Evolutionary conservation across 257 asterid species (phyloP), one percentile per base, ranked within the genome.

Genomic region (Ajuga chamaepitys): DNA sequence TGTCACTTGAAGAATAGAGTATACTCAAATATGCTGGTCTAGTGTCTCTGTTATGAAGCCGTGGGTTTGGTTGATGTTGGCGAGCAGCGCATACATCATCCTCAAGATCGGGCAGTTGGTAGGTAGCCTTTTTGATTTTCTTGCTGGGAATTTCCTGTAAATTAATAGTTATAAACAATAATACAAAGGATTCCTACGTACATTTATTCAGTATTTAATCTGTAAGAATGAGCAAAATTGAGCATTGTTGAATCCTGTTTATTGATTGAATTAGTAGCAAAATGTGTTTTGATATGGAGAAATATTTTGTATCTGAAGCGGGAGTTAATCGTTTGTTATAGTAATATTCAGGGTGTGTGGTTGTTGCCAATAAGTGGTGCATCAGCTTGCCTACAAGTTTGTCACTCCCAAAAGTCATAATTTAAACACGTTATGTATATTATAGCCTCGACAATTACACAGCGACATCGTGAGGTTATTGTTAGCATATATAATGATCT

Each of bases 91-190:
- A 22, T 80, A 78, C 12, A 72, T 3, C 80, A 66, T 76, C 9
- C 83, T 79, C 1, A 77, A 0, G 21, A 82, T 1, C 6, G 81
- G 81, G 81, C 83, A 77, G 22, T 71, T 66, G 4, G 58, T 67
- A 7, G 77, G 74, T 7, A 50, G 26, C 1, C 42, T 70, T n/a
- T 30, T 60, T 16, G 45, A 28, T 25, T 28, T 41, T 53, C 44
- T 66, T 37, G 44, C 38, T 4, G 37, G 10, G 53, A 53, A 9
- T 2, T 24, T 37, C 20, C 59, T 34, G 62, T 22, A 52, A 42
- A 14, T 52, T 17, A 66, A 37, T 6, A 9, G 25, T 10, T 22
- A 53, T 25, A 24, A 17, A 53, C 9, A 25, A 54, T 14, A 17
- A 53, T 26, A 5, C 41, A 17, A 5, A 54, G 16, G 0, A 54